These are phyloP conservation scores for Fusarium guadeloupense DNA, from an alignment of 2,329 filamentous ascomycete genomes.

Conservation along the genomic window DNA sequence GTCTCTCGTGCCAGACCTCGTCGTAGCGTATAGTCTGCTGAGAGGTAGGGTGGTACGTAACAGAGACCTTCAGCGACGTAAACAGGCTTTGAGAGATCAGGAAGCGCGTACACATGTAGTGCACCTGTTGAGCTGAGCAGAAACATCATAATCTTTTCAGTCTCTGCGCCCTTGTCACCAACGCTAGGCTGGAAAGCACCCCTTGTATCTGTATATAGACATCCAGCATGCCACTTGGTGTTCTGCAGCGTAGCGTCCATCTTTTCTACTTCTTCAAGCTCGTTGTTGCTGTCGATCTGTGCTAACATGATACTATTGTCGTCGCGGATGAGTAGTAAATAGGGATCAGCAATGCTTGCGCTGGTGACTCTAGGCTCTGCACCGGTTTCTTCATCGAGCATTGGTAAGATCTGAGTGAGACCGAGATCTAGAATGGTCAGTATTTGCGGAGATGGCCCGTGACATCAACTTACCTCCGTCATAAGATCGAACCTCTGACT, in stretches of 20 bases:
- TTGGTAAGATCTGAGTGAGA: conserved; percentile 88
- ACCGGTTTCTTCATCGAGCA: conserved; percentile 90
- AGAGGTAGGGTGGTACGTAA: conserved; percentile 80
- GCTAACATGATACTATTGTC: conserved; percentile 83
- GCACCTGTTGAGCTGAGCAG: conserved; percentile 79
- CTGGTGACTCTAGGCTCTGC: conserved; percentile 80
- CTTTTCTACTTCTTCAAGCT: conserved; percentile 83
- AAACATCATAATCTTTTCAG: conserved; percentile 73
- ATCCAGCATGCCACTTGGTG: conserved; percentile 84
- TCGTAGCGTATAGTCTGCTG: conserved; percentile 73
- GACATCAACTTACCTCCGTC: conserved; percentile 74
- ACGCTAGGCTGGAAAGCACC: conserved; percentile 61
- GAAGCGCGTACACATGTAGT: conserved; percentile 80
- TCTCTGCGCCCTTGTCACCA: conserved; percentile 52
- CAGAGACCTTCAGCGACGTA: conserved; percentile 80
- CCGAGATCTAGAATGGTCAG: conserved; percentile 72
- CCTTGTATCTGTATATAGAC: conserved; percentile 76
- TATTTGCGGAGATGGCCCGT: neutral
- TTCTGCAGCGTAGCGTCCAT: conserved; percentile 64
- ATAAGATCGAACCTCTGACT: conserved; percentile 88
- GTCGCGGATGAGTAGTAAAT: conserved; percentile 82
- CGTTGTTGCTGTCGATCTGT: conserved; percentile 78
- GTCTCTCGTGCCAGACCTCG: conserved; percentile 77
- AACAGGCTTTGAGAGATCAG: conserved; percentile 74
- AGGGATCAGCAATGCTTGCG: conserved; percentile 87